These are phyloP conservation scores for Mycena rosella DNA, from an alignment of 768 basidiomycete species.

Conservation along the genomic window DNA sequence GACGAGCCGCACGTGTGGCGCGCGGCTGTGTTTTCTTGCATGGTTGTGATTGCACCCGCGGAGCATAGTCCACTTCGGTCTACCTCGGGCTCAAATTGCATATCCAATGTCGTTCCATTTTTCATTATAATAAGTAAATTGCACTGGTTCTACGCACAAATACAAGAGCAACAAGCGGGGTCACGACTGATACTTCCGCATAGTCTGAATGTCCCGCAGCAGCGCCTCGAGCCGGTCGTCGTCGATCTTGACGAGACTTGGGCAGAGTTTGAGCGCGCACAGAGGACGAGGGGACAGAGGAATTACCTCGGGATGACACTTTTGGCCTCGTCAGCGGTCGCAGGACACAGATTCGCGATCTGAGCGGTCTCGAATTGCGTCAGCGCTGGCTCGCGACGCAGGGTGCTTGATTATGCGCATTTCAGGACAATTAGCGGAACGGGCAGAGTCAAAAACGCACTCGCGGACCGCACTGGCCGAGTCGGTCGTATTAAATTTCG, in stretches of 20 bases:
- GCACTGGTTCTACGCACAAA: slow-evolving; percentile 11
- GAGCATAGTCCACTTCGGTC: too few relatives aligned
- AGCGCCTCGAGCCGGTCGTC: slow-evolving; percentile 87
- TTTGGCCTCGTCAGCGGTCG: slow-evolving; percentile 90
- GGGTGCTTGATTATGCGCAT: slow-evolving; percentile 61
- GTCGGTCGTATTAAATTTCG: slow-evolving; percentile 90
- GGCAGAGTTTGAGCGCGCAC: not conserved
- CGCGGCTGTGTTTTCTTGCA: too few relatives aligned
- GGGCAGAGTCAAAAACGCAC: slow-evolving; percentile 56
- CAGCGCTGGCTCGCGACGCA: slow-evolving; percentile 82
- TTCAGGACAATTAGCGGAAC: not conserved
- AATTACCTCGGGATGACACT: slow-evolving; percentile 88
- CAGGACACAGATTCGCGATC: slow-evolving; percentile 92
- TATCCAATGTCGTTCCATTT: too few relatives aligned
- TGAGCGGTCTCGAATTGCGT: slow-evolving; percentile 95
- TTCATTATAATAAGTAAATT: too few relatives aligned
- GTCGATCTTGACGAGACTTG: slow-evolving; percentile 84
- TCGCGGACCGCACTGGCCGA: slow-evolving; percentile 89
- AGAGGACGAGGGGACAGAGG: not conserved
- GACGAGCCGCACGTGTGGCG: too few relatives aligned
- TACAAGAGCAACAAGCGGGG: not conserved
- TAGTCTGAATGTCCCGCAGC: slow-evolving; percentile 89
- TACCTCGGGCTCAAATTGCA: too few relatives aligned
- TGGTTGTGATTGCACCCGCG: too few relatives aligned
- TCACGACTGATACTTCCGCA: slow-evolving; percentile 89